Conservation (phyloP, 73 alveolate genomes). For the Paramecium biaurelia region DNA sequence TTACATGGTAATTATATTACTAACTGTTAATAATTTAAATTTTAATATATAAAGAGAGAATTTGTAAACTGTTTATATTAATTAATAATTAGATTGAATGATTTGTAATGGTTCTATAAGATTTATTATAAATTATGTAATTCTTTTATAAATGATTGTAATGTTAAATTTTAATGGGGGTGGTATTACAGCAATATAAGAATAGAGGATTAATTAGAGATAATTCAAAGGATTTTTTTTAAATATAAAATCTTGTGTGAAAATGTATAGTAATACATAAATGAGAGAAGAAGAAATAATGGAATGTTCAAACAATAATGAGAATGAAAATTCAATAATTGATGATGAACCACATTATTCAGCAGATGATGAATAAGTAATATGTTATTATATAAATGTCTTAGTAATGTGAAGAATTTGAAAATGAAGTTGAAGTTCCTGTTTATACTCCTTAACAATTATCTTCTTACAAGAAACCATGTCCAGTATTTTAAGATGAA, state of each 20-base stretch:
- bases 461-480: not conserved
- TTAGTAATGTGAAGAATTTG: not conserved
- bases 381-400: not conserved
- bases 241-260: constrained; percentile 14
- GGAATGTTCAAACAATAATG: not conserved
- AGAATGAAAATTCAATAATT: not conserved
- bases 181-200: not conserved
- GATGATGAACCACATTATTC: constrained; percentile 2
- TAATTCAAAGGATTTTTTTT: not conserved
- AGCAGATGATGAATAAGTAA: constrained; percentile 5
- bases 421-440: not conserved
- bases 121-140: not conserved
- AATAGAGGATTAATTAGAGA: not conserved
- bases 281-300: not conserved
- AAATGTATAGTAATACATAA: not conserved
- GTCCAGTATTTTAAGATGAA: not conserved
- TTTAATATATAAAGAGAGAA: not conserved
- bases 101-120: not conserved
- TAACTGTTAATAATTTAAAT: not conserved
- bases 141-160: not conserved
- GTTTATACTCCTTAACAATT: not conserved
- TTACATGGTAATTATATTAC: not conserved
- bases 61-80: not conserved
- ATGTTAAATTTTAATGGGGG: not conserved
- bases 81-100: not conserved